phyloP scores from a whole-genome alignment of 2,329 filamentous ascomycete genomes.

The Fusarium sp. region DNA sequence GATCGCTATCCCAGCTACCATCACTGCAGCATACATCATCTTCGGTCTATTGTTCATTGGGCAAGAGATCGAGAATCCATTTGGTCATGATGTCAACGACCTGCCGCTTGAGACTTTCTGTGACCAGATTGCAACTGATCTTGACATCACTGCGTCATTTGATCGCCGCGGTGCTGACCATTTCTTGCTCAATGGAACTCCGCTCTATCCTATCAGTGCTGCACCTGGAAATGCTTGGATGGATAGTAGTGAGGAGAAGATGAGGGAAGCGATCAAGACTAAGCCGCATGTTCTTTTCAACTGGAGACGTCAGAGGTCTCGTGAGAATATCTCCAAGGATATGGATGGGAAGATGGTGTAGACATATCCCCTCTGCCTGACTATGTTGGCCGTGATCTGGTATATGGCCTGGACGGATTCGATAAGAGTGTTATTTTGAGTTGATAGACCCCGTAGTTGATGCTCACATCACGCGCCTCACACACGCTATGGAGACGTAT shows the following conservation, averaged over 20 bases:
- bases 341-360: neutral
- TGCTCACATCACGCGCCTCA: too few species aligned
- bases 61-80: slow-evolving; percentile 85
- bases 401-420: too few species aligned
- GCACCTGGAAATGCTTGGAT: slow-evolving; percentile 50
- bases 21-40: slow-evolving; percentile 82
- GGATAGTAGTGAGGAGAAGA: slow-evolving; percentile 50
- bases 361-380: too few species aligned
- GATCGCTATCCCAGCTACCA: slow-evolving; percentile 80
- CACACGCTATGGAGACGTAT: too few species aligned
- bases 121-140: slow-evolving; percentile 75
- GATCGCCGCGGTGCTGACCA: slow-evolving; percentile 44
- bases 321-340: rapidly evolving
- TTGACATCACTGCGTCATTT: slow-evolving; percentile 74
- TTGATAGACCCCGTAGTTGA: too few species aligned
- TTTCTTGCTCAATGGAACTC: slow-evolving; percentile 50
- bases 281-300: slow-evolving; percentile 50
- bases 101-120: slow-evolving; percentile 80
- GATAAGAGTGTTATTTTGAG: too few species aligned
- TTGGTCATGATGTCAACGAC: slow-evolving; percentile 85
- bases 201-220: slow-evolving; percentile 63
- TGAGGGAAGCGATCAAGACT: slow-evolving; percentile 51
- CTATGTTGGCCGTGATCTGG: too few species aligned
- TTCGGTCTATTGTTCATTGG: slow-evolving; percentile 79
- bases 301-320: slow-evolving; percentile 26